Percentiles rank a stretch among this genome's conserved stretches.
These are phyloP conservation scores for Conticribra weissflogii DNA, from an alignment of 108 stramenopile species.

Conservation along the genomic window DNA sequence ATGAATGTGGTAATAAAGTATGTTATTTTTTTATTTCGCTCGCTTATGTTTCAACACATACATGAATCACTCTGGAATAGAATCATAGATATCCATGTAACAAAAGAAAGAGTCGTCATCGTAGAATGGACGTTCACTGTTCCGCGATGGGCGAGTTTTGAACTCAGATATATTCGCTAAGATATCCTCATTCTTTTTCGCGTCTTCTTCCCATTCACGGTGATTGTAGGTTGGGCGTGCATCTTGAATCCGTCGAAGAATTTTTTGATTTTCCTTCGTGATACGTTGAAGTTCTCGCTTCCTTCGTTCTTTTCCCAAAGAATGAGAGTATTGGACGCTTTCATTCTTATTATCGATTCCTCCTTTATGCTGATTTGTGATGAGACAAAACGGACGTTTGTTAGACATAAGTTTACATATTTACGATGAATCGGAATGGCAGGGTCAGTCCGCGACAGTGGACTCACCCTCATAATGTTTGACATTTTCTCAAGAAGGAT, in stretches of 20 bases:
- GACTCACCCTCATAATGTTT: constrained; percentile 74
- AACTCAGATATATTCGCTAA: constrained; percentile 80
- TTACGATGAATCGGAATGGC: no score
- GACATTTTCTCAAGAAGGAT: constrained; percentile 87
- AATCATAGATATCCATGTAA: constrained; percentile 46
- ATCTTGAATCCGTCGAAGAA: constrained; percentile 60
- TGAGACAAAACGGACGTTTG: constrained; percentile 1
- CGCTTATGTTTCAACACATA: no score
- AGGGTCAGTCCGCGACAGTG: no score
- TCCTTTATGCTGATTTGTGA: constrained; percentile 43
- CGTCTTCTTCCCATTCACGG: constrained; percentile 80
- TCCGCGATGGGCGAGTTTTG: constrained; percentile 29
- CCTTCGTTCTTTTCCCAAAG: constrained; percentile 59
- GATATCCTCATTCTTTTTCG: constrained; percentile 61
- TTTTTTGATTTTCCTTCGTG: constrained; percentile 80
- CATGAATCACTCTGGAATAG: constrained; percentile 20
- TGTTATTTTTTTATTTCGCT: no score
- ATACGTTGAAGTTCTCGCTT: constrained; percentile 85
- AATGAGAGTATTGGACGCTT: constrained; percentile 52
- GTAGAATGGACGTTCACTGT: not conserved
- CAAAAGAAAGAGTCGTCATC: constrained; percentile 50
- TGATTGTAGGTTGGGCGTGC: constrained; percentile 82
- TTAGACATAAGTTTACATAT: no score
- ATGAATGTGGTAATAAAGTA: no score
- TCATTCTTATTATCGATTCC: constrained; percentile 65